Evolutionary conservation across 202 grass and related monocot species (phyloP).

Genomic region (Hordeum pubiflorum): DNA sequence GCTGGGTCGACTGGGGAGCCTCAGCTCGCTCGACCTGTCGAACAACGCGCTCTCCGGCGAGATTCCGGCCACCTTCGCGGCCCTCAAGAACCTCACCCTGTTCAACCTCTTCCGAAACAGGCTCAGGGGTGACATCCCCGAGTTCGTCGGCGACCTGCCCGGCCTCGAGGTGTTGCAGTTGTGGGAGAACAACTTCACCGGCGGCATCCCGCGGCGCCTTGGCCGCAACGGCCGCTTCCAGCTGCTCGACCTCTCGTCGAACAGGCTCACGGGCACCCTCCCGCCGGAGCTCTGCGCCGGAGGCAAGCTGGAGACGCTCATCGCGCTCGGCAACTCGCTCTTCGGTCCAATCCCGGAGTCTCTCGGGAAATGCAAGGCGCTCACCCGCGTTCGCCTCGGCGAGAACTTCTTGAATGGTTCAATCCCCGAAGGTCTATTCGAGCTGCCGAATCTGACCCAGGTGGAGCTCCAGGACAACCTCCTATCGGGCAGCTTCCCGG

Average conservation of each 20-base stretch:
- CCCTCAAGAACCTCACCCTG: slow-evolving; percentile 72
- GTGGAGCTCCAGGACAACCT: slow-evolving; percentile 92
- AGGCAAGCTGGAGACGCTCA: slow-evolving; percentile 62
- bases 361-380: slow-evolving; percentile 60
- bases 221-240: slow-evolving; percentile 62
- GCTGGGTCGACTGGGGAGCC: slow-evolving; percentile 45
- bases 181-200: slow-evolving; percentile 99
- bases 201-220: slow-evolving; percentile 58
- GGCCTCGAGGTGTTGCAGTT: slow-evolving; percentile 86
- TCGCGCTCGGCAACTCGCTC: slow-evolving; percentile 84
- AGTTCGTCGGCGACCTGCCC: slow-evolving; percentile 74
- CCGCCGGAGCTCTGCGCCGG: slow-evolving; percentile 73
- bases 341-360: slow-evolving; percentile 78
- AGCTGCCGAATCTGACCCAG: slow-evolving; percentile 70
- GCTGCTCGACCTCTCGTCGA: slow-evolving; percentile 87
- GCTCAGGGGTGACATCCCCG: slow-evolving; percentile 62
- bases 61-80: slow-evolving; percentile 51
- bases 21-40: slow-evolving; percentile 88
- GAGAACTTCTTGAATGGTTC: slow-evolving; percentile 96
- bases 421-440: slow-evolving; percentile 63
- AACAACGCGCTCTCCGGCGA: slow-evolving; percentile 77
- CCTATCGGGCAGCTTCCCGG: slow-evolving; percentile 67
- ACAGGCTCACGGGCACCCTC: slow-evolving; percentile 77
- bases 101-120: slow-evolving; percentile 95
- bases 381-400: slow-evolving; percentile 71